Evolutionary conservation across 164 flowering plant species (phyloP).

Genomic region (Litsea cubeba): DNA sequence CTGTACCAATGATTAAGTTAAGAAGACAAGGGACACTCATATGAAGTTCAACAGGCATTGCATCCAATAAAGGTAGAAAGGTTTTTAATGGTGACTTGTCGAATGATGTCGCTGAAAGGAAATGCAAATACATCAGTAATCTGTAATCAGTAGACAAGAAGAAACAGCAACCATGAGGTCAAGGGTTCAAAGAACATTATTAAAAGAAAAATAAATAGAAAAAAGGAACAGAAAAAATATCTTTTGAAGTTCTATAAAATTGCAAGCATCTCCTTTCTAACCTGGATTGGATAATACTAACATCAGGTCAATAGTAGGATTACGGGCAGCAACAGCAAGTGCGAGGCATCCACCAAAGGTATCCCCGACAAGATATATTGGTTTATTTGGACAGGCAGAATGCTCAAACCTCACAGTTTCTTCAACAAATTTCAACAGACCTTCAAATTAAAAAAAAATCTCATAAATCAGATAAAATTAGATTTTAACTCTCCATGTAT

Average conservation of each 20-base stretch:
- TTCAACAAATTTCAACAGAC: constrained; percentile 60
- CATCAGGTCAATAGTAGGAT: constrained; percentile 75
- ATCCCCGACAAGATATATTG: constrained; percentile 88
- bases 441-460: constrained; percentile 28
- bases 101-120: constrained; percentile 65
- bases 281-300: constrained; percentile 83
- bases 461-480: background rate
- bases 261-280: constrained; percentile 17
- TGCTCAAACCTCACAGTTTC: constrained; percentile 58
- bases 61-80: constrained; percentile 60
- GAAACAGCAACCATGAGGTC: too few species aligned
- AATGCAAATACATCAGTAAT: constrained; percentile 3
- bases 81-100: constrained; percentile 68
- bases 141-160: too few species aligned
- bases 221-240: too few species aligned
- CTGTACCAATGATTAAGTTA: constrained; percentile 63
- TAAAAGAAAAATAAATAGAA: too few species aligned
- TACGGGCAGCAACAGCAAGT: constrained; percentile 89
- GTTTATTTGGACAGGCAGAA: constrained; percentile 57
- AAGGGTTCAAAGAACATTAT: too few species aligned
- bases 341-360: constrained; percentile 95
- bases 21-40: constrained; percentile 60
- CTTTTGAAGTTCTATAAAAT: background rate
- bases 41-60: constrained; percentile 56
- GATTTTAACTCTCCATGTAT: background rate